phyloP scores from a whole-genome alignment of 176 grass and related monocot genomes.

The Zea mays region DNA sequence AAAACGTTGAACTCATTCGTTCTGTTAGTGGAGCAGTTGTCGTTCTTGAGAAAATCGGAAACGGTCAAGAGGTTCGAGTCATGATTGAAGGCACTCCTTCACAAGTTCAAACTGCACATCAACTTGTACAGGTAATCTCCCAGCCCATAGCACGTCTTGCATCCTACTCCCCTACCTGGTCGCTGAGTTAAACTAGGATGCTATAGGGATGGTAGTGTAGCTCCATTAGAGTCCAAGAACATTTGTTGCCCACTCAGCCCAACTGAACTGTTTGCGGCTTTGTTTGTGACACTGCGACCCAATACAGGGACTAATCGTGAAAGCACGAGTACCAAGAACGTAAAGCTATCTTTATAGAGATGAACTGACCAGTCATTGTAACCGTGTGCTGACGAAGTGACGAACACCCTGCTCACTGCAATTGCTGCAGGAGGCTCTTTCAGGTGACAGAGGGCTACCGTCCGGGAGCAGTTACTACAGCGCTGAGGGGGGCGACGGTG shows the following conservation, averaged over 20 bases:
- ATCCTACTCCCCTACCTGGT: constrained; percentile 9
- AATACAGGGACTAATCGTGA: not conserved
- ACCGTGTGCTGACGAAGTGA: not conserved
- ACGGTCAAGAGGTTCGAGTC: constrained; percentile 57
- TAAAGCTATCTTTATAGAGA: not conserved
- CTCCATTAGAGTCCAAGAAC: not conserved
- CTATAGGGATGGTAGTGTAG: not conserved
- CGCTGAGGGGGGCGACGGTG: not conserved
- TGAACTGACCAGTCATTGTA: not conserved
- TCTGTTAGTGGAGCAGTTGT: constrained; percentile 58
- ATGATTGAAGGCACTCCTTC: constrained; percentile 66
- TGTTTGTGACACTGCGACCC: not conserved
- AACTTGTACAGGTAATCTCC: constrained; percentile 66
- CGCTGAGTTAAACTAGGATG: constrained; percentile 10
- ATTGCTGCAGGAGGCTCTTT: constrained; percentile 25
- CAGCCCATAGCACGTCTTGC: not conserved
- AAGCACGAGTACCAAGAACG: not conserved
- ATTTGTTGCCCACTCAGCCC: not conserved
- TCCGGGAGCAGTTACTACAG: constrained; percentile 1
- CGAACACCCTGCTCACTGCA: not conserved
- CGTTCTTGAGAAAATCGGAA: constrained; percentile 59
- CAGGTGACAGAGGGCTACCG: not conserved
- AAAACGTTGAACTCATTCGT: constrained; percentile 63
- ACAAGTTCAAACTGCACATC: constrained; percentile 68
- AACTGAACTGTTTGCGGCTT: not conserved